Base-by-base conservation (phyloP, 1,284 basidiomycete species). In the Fomitopsis pinicola region DNA sequence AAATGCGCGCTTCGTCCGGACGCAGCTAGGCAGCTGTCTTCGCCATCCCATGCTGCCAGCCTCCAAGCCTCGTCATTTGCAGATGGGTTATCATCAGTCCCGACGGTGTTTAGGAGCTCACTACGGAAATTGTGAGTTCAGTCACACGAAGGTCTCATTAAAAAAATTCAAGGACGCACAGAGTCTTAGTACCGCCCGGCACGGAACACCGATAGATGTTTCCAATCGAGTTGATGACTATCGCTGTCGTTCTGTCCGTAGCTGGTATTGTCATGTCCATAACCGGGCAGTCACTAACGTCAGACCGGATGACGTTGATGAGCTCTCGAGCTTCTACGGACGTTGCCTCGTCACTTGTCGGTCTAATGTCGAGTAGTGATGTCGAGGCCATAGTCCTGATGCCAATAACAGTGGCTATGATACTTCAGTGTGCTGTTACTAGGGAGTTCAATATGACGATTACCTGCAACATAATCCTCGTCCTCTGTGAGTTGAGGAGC, bases 171-270 rank as follows among this genome's bases (percentile, higher is more conserved):
- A 19, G 5, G 22, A 61, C 64, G 55, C 55, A 66, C 72, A 68
- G 53, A 1, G 53, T n/a, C 26, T 58, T 63, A 9, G 53, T 48
- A 14, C 59, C 62, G 4, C 65, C 59, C 0, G 54, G 52, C 1
- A 62, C 59, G 44, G 64, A 72, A 57, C 74, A 78, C 35, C 66
- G 71, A 58, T 78, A 84, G 15, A 86, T 66, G 15, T 68, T 66
- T 17, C 85, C 85, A n/a, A 61, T 57, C 53, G 78, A 75, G 62
- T 81, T 84, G 30, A 82, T 79, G 4, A 78, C 57, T 22, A 80
- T 64, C 28, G 64, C 64, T 5, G 62, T 15, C 72, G 68, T 35
- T 50, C n/a, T 40, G n/a, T 12, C 33, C 22, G 42, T 30, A 33
- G 59, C 46, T 19, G 64, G 59, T 17, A 72, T 40, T 2, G 64